Conservation (phyloP, 164 flowering plant species). For the Warburgia ugandensis region DNA sequence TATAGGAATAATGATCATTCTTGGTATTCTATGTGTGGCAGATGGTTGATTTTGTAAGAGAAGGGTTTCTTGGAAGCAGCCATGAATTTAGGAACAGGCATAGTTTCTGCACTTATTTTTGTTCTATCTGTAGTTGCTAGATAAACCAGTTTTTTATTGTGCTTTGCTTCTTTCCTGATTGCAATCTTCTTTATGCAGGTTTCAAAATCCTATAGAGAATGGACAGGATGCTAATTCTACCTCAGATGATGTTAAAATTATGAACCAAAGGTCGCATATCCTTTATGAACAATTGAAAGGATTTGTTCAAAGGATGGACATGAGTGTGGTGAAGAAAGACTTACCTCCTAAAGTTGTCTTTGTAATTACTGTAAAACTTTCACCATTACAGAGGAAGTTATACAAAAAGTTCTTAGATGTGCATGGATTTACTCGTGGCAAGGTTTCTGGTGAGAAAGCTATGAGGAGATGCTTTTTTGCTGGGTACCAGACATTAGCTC, state of each 20-base stretch:
- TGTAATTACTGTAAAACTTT: constrained; percentile 88
- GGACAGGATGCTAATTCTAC: constrained; percentile 97
- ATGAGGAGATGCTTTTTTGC: constrained; percentile 67
- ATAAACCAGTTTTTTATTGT: neutral
- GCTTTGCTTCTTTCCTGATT: neutral
- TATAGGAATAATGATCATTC: neutral
- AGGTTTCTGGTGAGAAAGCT: constrained; percentile 42
- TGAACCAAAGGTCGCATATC: constrained; percentile 97
- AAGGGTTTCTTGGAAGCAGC: constrained; percentile 98
- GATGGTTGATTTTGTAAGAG: constrained; percentile 99
- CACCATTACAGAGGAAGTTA: constrained; percentile 73
- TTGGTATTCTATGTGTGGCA: constrained; percentile 21
- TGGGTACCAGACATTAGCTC: constrained; percentile 93
- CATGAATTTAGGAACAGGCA: constrained; percentile 93
- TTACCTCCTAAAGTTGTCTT: constrained; percentile 95
- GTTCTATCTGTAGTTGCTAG: constrained; percentile 1
- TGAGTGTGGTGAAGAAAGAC: constrained; percentile 90
- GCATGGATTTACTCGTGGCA: constrained; percentile 70
- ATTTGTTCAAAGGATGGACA: constrained; percentile 95
- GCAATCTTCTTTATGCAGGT: constrained; percentile 40
- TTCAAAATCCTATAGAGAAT: constrained; percentile 94
- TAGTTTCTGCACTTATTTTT: constrained; percentile 14
- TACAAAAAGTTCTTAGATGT: constrained; percentile 84
- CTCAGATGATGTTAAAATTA: constrained; percentile 77
- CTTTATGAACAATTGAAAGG: constrained; percentile 95